Conservation (phyloP, 177 flowering plant species). For the Vitis hybrid region DNA sequence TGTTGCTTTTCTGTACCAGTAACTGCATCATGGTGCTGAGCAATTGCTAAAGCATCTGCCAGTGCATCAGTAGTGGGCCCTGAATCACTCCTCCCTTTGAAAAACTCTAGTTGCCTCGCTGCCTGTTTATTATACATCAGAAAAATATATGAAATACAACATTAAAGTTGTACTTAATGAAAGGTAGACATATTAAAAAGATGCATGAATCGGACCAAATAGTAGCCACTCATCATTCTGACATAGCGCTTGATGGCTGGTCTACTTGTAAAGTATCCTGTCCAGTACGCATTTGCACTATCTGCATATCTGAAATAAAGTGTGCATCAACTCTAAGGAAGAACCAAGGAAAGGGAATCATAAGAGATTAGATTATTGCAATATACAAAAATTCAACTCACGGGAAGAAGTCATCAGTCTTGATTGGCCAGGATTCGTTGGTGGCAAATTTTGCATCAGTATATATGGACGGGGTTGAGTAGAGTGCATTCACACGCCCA, state of each 20-base stretch:
- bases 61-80: constrained; percentile 64
- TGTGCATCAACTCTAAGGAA: not conserved
- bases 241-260: constrained; percentile 81
- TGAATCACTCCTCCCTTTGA: constrained; percentile 55
- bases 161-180: not conserved
- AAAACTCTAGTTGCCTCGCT: constrained; percentile 79
- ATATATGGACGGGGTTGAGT: constrained; percentile 92
- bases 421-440: constrained; percentile 75
- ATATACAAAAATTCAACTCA: constrained; percentile 36
- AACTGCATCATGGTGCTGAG: constrained; percentile 96
- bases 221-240: constrained; percentile 73
- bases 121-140: constrained; percentile 41
- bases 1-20: constrained; percentile 85
- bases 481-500: constrained; percentile 95
- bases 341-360: not conserved
- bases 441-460: constrained; percentile 86
- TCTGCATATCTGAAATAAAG: constrained; percentile 71
- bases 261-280: constrained; percentile 88
- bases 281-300: constrained; percentile 83
- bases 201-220: constrained; percentile 47
- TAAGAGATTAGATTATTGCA: not conserved
- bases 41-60: constrained; percentile 86
- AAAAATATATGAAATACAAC: not conserved
- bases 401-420: constrained; percentile 92
- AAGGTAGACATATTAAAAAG: not conserved